Evolutionary conservation across 2,329 filamentous ascomycete species (phyloP).

Genomic region (Trichoderma cornu-damae): DNA sequence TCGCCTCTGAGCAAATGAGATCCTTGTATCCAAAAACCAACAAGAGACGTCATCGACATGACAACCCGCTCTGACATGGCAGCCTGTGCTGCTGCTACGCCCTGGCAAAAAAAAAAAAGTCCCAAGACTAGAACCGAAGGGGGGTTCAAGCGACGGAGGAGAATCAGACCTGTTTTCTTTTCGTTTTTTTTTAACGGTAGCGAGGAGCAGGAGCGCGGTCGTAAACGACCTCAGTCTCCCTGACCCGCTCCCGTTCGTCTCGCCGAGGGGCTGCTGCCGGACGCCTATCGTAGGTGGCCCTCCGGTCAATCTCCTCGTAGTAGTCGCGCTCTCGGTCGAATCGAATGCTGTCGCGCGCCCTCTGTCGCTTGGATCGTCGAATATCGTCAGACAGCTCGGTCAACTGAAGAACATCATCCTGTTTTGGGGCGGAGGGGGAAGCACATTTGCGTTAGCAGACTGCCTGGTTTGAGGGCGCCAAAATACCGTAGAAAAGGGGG

Average conservation of each 20-base stretch:
- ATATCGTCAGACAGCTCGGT: slow-evolving; percentile 81
- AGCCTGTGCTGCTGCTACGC: neutral
- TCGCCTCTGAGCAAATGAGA: neutral
- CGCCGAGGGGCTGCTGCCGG: slow-evolving; percentile 33
- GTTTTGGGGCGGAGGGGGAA: too few relatives aligned
- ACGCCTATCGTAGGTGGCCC: slow-evolving; percentile 30
- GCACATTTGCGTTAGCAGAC: slow-evolving; percentile 30
- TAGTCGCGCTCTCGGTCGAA: slow-evolving; percentile 60
- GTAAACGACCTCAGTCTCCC: slow-evolving; percentile 64
- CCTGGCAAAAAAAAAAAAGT: too few relatives aligned
- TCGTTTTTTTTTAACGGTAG: slow-evolving; percentile 26
- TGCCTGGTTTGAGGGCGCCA: neutral
- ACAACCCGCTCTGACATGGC: neutral
- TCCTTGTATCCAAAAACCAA: neutral
- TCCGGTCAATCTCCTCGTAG: slow-evolving; percentile 45
- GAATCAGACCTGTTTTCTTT: too few relatives aligned
- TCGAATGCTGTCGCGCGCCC: slow-evolving; percentile 46
- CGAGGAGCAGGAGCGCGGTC: slow-evolving; percentile 39
- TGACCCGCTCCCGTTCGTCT: slow-evolving; percentile 59
- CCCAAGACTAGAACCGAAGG: too few relatives aligned
- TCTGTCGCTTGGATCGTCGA: slow-evolving; percentile 54
- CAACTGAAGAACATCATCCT: slow-evolving; percentile 84
- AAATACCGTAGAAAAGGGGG: too few relatives aligned
- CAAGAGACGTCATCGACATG: neutral
- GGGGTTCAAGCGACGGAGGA: too few relatives aligned